phyloP scores from a whole-genome alignment of 176 grass and related monocot genomes.

The Avena eriantha region DNA sequence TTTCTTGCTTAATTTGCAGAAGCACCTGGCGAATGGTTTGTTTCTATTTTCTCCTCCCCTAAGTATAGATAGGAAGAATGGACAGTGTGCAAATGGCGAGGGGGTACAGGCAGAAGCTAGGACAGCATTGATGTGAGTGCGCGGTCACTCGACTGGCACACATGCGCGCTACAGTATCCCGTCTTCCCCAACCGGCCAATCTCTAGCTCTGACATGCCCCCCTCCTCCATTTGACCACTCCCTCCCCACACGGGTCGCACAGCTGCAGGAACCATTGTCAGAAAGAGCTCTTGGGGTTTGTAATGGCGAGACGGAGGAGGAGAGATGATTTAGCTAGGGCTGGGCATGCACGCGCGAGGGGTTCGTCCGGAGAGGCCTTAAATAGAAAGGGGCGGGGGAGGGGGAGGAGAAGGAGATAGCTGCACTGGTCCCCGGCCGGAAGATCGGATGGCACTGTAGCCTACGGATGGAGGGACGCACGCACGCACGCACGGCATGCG shows the following conservation, averaged over 20 bases:
- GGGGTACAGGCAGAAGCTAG: slow-evolving; percentile 41
- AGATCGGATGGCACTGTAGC: slow-evolving; percentile 51
- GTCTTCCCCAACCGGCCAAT: slow-evolving; percentile 27
- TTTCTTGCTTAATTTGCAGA: slow-evolving; percentile 38
- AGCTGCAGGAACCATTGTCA: slow-evolving; percentile 9
- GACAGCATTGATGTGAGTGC: slow-evolving; percentile 45
- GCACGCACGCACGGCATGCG: slow-evolving; percentile 24
- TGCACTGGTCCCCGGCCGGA: slow-evolving; percentile 71
- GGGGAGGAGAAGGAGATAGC: slow-evolving; percentile 31
- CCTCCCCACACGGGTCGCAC: slow-evolving; percentile 11
- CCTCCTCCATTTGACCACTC: slow-evolving; percentile 22
- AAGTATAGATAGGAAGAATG: background rate
- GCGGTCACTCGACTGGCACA: slow-evolving; percentile 34
- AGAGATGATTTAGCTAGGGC: slow-evolving; percentile 23
- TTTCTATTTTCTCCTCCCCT: background rate
- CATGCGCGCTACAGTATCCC: slow-evolving; percentile 50
- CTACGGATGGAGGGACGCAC: slow-evolving; percentile 26
- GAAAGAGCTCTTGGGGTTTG: background rate
- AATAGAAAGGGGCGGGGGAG: slow-evolving; percentile 46
- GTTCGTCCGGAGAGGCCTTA: slow-evolving; percentile 40
- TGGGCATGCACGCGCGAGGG: slow-evolving; percentile 44
- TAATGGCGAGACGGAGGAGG: slow-evolving; percentile 24
- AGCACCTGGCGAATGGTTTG: background rate
- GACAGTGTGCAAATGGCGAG: slow-evolving; percentile 34
- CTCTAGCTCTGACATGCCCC: background rate